Conservation (phyloP, 2,329 filamentous ascomycete species). For the Dryadomyces quercus-mongolicae region DNA sequence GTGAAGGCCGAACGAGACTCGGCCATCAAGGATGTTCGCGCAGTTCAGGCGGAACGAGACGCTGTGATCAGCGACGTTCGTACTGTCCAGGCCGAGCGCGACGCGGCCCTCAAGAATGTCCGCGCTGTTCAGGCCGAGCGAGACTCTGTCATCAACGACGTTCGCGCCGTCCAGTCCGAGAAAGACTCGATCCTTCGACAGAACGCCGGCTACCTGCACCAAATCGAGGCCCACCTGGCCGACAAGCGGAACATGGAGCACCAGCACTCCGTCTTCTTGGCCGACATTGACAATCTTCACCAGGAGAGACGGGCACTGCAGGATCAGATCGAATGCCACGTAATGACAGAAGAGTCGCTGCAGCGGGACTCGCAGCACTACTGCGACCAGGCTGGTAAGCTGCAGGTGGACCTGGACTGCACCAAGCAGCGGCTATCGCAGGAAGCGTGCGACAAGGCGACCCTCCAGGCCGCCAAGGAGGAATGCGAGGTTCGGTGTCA, state of each 20-base stretch:
- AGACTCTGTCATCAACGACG: too few relatives aligned
- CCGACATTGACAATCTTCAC: not conserved
- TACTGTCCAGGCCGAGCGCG: too few relatives aligned
- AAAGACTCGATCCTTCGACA: not conserved
- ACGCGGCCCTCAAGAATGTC: too few relatives aligned
- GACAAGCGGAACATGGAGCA: not conserved
- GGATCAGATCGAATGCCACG: not conserved
- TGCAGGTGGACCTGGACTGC: not conserved
- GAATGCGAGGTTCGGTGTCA: slow-evolving; percentile 1
- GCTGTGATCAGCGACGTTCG: too few relatives aligned
- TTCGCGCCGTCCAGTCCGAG: too few relatives aligned
- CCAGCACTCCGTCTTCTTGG: not conserved
- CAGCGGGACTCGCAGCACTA: not conserved
- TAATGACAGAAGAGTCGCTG: not conserved
- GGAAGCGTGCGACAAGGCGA: not conserved
- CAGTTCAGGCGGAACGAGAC: too few relatives aligned
- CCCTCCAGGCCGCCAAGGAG: not conserved
- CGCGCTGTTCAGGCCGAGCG: too few relatives aligned
- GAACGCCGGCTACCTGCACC: not conserved
- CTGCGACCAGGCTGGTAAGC: not conserved
- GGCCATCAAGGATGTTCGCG: too few relatives aligned
- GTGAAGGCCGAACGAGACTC: too few relatives aligned
- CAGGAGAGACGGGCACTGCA: not conserved
- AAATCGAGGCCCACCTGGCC: not conserved
- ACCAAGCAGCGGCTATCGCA: not conserved